Percentiles rank a stretch among this genome's conserved stretches.
Conservation (phyloP, 164 flowering plant species). For the Piper betle region DNA sequence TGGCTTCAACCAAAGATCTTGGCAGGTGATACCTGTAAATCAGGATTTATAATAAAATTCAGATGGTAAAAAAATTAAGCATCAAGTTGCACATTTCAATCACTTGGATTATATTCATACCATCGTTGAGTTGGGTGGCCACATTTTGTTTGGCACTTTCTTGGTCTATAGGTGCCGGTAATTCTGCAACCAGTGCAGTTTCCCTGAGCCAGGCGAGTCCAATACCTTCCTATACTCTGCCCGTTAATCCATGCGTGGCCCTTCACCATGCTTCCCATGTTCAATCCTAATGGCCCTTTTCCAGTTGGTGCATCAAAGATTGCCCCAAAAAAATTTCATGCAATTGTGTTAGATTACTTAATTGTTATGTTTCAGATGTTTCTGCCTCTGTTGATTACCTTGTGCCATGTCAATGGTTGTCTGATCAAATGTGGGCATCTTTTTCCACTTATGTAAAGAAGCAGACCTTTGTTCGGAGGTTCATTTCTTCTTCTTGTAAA, state of each 20-base stretch:
- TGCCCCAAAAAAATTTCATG: slow-evolving; percentile 32
- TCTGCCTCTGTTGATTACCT: slow-evolving; percentile 31
- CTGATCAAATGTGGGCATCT: slow-evolving; percentile 27
- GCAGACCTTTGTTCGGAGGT: slow-evolving; percentile 37
- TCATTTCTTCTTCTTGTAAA: slow-evolving; percentile 72
- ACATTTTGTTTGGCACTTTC: slow-evolving; percentile 74
- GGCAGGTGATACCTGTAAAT: slow-evolving; percentile 87
- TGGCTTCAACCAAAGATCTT: slow-evolving; percentile 26
- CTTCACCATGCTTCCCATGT: slow-evolving; percentile 87
- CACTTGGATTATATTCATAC: slow-evolving; percentile 21
- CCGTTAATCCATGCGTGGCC: slow-evolving; percentile 97
- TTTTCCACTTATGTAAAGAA: slow-evolving; percentile 55
- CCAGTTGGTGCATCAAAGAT: slow-evolving; percentile 71
- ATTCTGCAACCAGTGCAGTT: slow-evolving; percentile 51
- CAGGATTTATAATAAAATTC: neutral
- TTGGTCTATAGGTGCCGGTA: slow-evolving; percentile 51
- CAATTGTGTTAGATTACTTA: too few species aligned
- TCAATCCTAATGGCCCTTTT: slow-evolving; percentile 76
- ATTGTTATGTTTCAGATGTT: neutral
- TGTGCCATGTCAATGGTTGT: slow-evolving; percentile 79
- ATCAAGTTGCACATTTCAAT: too few species aligned
- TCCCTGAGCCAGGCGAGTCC: slow-evolving; percentile 71
- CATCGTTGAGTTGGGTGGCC: slow-evolving; percentile 87
- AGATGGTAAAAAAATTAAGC: neutral
- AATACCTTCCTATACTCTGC: slow-evolving; percentile 89